Conservation (phyloP, 148 eudicot species). For the Vaccinium corymbosum region DNA sequence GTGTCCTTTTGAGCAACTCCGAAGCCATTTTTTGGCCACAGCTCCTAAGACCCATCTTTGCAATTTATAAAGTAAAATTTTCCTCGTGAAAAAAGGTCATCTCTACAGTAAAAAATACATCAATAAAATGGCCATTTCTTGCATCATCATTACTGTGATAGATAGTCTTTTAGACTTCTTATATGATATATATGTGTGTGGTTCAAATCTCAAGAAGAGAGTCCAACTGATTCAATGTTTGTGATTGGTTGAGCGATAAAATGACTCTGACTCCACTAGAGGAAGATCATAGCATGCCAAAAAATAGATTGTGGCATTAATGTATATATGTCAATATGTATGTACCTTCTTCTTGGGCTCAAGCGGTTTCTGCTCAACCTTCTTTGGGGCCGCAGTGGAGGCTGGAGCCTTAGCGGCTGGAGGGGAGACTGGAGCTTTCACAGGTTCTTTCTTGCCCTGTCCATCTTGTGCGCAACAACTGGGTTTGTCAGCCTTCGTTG, state of each 20-base stretch:
- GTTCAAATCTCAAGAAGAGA: not conserved
- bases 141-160: not conserved
- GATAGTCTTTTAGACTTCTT: not conserved
- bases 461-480: slow-evolving; percentile 15
- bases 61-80: not conserved
- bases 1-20: not conserved
- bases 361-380: slow-evolving; percentile 24
- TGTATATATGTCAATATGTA: not conserved
- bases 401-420: not conserved
- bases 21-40: not conserved
- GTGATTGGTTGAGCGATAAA: too few relatives aligned
- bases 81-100: not conserved
- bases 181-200: not conserved
- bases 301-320: not conserved
- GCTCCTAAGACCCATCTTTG: not conserved
- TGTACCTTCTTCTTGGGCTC: slow-evolving; percentile 35
- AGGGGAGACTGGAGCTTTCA: slow-evolving; percentile 26
- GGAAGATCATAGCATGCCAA: too few relatives aligned
- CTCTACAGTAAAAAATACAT: not conserved
- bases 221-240: not conserved
- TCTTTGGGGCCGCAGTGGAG: slow-evolving; percentile 24
- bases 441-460: slow-evolving; percentile 27
- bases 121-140: not conserved
- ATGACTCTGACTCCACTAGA: too few relatives aligned
- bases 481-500: slow-evolving; percentile 31